Conservation (phyloP, 2,329 filamentous ascomycete species). For the Tolypocladium capitatum region DNA sequence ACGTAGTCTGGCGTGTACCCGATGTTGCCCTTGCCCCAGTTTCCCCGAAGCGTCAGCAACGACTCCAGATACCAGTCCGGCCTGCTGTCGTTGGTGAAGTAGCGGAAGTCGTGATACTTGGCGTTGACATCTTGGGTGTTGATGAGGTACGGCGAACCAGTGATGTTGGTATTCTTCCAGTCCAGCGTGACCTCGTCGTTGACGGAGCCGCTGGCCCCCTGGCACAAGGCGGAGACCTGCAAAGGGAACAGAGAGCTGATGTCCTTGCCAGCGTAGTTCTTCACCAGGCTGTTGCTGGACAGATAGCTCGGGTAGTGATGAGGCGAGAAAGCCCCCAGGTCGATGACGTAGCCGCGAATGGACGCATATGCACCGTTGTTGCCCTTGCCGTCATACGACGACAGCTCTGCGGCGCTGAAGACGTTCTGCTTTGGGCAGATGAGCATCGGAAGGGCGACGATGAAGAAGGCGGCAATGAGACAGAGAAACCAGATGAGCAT, state of each 20-base stretch:
- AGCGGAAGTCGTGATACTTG: constrained; percentile 86
- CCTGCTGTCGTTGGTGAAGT: constrained; percentile 66
- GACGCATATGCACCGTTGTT: constrained; percentile 54
- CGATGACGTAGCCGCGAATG: constrained; percentile 81
- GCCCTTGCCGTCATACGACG: constrained; percentile 58
- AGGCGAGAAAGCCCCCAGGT: constrained; percentile 60
- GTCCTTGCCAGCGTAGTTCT: constrained; percentile 69
- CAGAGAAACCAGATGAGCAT: constrained; percentile 90
- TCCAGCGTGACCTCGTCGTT: constrained; percentile 69
- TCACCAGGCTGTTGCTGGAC: constrained; percentile 48
- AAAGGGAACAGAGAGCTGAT: constrained; percentile 84
- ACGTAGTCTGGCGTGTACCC: constrained; percentile 75
- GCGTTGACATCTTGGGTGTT: constrained; percentile 57
- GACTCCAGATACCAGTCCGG: constrained; percentile 89
- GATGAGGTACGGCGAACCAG: constrained; percentile 52
- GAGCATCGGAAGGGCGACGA: constrained; percentile 71
- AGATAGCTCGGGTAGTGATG: constrained; percentile 56
- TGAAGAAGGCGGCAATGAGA: constrained; percentile 68
- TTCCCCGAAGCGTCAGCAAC: constrained; percentile 62
- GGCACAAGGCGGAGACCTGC: constrained; percentile 84
- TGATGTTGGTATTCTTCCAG: constrained; percentile 66
- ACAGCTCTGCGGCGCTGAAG: constrained; percentile 65
- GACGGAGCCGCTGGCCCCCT: constrained; percentile 53
- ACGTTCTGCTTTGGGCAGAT: constrained; percentile 90
- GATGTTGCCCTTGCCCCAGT: constrained; percentile 76